Base-by-base conservation (phyloP, 352 stramenopile species). In the Globisporangium lucens region DNA sequence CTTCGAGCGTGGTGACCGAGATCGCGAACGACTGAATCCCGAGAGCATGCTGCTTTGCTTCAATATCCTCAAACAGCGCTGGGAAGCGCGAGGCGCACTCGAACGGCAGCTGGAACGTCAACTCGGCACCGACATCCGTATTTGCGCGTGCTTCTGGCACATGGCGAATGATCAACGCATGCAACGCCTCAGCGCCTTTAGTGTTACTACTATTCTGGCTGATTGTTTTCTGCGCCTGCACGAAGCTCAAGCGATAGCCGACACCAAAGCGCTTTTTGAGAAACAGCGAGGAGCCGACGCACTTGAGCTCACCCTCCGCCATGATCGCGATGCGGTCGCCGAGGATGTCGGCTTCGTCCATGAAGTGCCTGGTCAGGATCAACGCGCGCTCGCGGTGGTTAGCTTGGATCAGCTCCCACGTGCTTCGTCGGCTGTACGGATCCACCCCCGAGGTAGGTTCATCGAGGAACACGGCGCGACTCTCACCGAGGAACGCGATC, bases 401-500 rank as follows among this genome's bases (percentile, higher is more conserved):
- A 63, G 73, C 71, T n/a, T 87, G 77, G 67, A 94, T 88, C 17
- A 98, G 64, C 35, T 97, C 80, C 95, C 95, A 98, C 12, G 74
- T 90, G 59, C 73, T 89, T 2, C 83, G 79, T 17, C 85, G 82
- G 58, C 82, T 93, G 70, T 98, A 99, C 10, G 93, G 92, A 70
- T 98, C 93, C 90, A 98, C 94, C 0, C 91, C 95, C 46, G 92
- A 98, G 27, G 93, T 98, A 15, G 95, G 94, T 63, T 98, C 91
- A 58, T 97, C 89, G 17, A 96, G 69, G 56, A 94, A 89, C 24
- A 97, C 83, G 9, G 94, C 72, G 1, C 73, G 63, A 51, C 76
- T 93, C 35, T 97, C 70, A 61, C 85, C 89, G 4, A 97, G 59
- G 9, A 94, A 85, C 20, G 83, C 78, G 35, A 96, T 89, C 8